These are phyloP conservation scores for Yarrowia keelungensis DNA, from an alignment of 805 yeast genomes.

Conservation along the genomic window DNA sequence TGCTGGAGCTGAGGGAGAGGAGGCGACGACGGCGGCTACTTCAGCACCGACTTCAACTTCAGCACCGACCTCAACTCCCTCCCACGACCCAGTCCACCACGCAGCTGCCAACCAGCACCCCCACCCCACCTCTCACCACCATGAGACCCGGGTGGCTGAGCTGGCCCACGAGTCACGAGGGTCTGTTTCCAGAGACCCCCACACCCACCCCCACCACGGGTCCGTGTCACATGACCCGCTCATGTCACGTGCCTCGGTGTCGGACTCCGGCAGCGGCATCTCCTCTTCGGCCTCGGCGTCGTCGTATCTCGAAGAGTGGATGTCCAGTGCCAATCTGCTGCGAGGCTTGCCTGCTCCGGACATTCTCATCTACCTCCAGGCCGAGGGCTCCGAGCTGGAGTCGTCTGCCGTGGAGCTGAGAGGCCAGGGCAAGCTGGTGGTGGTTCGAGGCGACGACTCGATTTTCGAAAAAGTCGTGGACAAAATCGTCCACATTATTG, in stretches of 20 bases:
- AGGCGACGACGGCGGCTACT: too few relatives aligned
- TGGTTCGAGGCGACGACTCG: constrained; percentile 42
- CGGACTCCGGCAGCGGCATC: neutral
- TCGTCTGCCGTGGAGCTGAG: constrained; percentile 42
- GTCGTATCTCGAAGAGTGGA: constrained; percentile 42
- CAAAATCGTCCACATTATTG: constrained; percentile 40
- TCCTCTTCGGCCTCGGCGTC: constrained; percentile 7
- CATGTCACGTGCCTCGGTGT: constrained; percentile 5
- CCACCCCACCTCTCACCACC: neutral
- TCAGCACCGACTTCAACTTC: too few relatives aligned
- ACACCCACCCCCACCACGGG: neutral
- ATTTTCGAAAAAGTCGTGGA: constrained; percentile 42
- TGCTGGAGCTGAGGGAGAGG: neutral
- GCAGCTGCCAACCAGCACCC: neutral
- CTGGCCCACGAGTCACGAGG: constrained; percentile 9
- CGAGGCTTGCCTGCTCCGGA: constrained; percentile 46
- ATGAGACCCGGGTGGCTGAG: constrained; percentile 8
- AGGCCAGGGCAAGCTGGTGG: constrained; percentile 43
- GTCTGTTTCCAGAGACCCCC: neutral
- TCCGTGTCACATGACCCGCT: constrained; percentile 14
- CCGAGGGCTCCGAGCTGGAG: constrained; percentile 42
- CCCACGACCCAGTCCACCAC: constrained; percentile 1
- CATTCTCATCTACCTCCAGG: constrained; percentile 43
- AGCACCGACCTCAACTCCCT: too few relatives aligned
- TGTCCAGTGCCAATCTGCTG: constrained; percentile 42